Evolutionary conservation across 345 rosid species (phyloP), one percentile per base, ranked within the genome.

Genomic region (Heritiera fomes): DNA sequence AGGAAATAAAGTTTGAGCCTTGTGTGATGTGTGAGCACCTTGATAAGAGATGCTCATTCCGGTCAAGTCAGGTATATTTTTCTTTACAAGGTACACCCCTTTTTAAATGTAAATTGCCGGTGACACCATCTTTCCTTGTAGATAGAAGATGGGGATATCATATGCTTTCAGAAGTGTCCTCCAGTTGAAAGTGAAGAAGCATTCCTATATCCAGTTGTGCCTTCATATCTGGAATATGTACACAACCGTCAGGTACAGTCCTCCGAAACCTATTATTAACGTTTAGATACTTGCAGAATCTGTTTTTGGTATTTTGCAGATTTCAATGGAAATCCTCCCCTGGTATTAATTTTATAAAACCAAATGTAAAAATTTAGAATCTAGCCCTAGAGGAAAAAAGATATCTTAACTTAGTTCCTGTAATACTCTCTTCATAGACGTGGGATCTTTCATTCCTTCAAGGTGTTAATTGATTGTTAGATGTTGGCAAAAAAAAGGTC

Each of bases 1-100:
- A 96, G 99, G 99, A 96, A 87, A 94, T 96, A 80, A 96, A 94
- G 86, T 96, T 92, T 85, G 97, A 87, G 81, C 98, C 98, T 34
- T 62, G 85, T 81, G 98, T 96, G 63, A 94, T 94, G 99, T 94
- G 98, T 77, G 99, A 96, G 76, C 93, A 81, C 75, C 88, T 94
- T 83, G 95, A 94, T 63, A 94, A 87, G 88, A 91, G 86, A 78
- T 47, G 79, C 64, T 81, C 99, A 66, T 94, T 96, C 87, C 86
- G 84, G 67, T 77, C 45, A 69, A 88, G 97, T 84, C 98, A 94
- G 93, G 99, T 94, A 83, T 67, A 53, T 69, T 46, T 77, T 38
- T 34, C 63, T 62, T 8, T 71, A 20, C 61, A 38, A 38, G 49
- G 66, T 66, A 71, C 43, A 43, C 30, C 59, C 17, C 75, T 68